Percentiles rank a stretch among this genome's conserved stretches.
Evolutionary conservation across 2,329 filamentous ascomycete species (phyloP).

Genomic region (Calonectria multiphialidica): DNA sequence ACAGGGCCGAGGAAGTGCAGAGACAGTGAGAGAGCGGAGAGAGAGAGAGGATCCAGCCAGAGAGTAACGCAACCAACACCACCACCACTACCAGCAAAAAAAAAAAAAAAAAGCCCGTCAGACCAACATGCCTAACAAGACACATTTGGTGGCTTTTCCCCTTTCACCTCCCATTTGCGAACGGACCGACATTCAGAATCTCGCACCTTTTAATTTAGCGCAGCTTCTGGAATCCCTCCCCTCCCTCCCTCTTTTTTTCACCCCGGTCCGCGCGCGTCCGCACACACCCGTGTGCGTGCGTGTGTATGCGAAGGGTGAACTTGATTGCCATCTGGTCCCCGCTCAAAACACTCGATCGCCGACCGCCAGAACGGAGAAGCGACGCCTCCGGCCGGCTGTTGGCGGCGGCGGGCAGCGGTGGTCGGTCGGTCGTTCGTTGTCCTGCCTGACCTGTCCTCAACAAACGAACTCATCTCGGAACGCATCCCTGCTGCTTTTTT

Average conservation of each 20-base stretch:
- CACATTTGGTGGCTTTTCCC: no score
- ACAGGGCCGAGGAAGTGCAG: no score
- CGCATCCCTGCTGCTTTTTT: background rate
- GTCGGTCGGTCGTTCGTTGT: no score
- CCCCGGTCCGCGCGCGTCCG: no score
- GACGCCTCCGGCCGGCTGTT: background rate
- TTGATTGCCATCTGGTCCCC: background rate
- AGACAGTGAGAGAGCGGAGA: background rate
- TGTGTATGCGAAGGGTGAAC: no score
- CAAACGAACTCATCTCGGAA: constrained; percentile 4
- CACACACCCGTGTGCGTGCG: no score
- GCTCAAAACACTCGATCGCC: background rate
- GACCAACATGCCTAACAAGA: background rate
- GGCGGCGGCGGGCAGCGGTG: no score
- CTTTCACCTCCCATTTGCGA: no score
- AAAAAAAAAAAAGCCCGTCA: constrained; percentile 2
- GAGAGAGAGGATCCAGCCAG: background rate
- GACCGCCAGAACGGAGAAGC: background rate
- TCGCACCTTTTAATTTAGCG: constrained; percentile 13
- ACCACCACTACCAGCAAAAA: background rate
- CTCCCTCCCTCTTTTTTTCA: no score
- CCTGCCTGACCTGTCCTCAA: background rate
- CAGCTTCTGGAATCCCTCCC: constrained; percentile 22
- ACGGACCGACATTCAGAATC: constrained; percentile 26
- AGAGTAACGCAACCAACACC: background rate